Conservation (phyloP, 2,329 filamentous ascomycete genomes). For the Balansia obtecta region DNA sequence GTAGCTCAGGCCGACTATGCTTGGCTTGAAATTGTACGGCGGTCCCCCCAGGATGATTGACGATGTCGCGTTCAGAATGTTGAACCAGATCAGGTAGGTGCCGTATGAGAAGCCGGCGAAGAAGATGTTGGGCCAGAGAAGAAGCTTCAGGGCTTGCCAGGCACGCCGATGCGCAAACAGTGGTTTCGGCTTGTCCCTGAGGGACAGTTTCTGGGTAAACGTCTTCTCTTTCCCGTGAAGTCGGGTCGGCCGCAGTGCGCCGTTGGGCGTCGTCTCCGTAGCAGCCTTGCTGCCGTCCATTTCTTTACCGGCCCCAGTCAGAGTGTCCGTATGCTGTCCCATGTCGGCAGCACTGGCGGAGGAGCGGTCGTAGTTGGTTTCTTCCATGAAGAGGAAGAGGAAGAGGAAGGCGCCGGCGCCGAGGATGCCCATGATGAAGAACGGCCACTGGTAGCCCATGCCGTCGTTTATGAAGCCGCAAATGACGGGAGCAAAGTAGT, state of each 20-base stretch:
- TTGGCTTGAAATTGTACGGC: slow-evolving; percentile 26
- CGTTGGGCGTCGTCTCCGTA: background rate
- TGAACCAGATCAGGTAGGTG: slow-evolving; percentile 29
- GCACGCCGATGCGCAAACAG: slow-evolving; percentile 26
- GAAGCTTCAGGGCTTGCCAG: slow-evolving; percentile 22
- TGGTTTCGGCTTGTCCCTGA: slow-evolving; percentile 22
- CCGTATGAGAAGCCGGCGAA: slow-evolving; percentile 31
- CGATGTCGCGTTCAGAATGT: slow-evolving; percentile 30
- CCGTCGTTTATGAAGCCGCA: slow-evolving; percentile 31
- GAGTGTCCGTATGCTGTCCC: background rate
- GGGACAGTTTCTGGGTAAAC: slow-evolving; percentile 27
- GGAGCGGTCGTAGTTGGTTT: slow-evolving; percentile 38
- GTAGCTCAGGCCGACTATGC: slow-evolving; percentile 27
- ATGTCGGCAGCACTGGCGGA: slow-evolving; percentile 3
- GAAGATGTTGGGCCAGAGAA: slow-evolving; percentile 29
- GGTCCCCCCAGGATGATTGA: slow-evolving; percentile 25
- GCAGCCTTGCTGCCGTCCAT: background rate
- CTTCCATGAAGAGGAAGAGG: slow-evolving; percentile 45
- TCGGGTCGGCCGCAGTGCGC: background rate
- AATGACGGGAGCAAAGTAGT: slow-evolving; percentile 32
- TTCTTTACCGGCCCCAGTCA: background rate
- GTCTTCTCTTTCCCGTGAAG: slow-evolving; percentile 18
- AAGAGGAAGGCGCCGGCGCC: slow-evolving; percentile 22
- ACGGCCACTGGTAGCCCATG: slow-evolving; percentile 28
- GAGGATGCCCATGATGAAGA: slow-evolving; percentile 30